Percentiles rank a stretch among this genome's conserved stretches.
These are phyloP conservation scores for Lycium ferocissimum DNA, from an alignment of 257 asterid genomes.

Conservation along the genomic window DNA sequence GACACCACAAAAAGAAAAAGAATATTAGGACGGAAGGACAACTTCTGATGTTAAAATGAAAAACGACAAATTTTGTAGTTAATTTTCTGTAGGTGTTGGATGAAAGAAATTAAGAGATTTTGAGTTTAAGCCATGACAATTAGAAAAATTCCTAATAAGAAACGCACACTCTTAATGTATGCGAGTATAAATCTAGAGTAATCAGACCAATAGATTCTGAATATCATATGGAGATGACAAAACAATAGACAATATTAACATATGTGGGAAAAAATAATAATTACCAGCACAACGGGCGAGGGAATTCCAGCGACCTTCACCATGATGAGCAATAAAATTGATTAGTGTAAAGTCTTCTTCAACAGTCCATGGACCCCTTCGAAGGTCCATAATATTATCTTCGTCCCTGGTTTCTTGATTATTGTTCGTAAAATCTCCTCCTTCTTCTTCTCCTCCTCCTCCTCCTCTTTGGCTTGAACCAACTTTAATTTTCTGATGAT, in stretches of 20 bases:
- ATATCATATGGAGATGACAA: background rate
- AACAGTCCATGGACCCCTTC: constrained; percentile 90
- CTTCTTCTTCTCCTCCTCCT: background rate
- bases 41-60: too few species aligned
- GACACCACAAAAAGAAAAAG: too few species aligned
- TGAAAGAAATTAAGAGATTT: too few species aligned
- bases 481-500: constrained; percentile 1
- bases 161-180: too few species aligned
- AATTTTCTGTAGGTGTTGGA: too few species aligned
- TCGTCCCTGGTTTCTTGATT: constrained; percentile 44
- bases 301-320: constrained; percentile 95
- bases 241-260: background rate
- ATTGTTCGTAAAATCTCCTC: background rate
- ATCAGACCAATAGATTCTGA: background rate
- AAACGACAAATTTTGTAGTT: too few species aligned
- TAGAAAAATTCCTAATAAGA: too few species aligned
- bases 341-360: constrained; percentile 44
- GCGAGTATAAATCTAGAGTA: too few species aligned
- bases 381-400: constrained; percentile 47
- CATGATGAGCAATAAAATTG: constrained; percentile 78
- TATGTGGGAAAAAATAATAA: background rate
- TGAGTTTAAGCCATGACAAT: too few species aligned
- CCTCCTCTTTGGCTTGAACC: background rate
- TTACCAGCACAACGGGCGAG: constrained; percentile 82
- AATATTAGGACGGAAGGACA: too few species aligned